Base-by-base conservation (phyloP, 768 basidiomycete genomes). In the Tricholomella constricta region DNA sequence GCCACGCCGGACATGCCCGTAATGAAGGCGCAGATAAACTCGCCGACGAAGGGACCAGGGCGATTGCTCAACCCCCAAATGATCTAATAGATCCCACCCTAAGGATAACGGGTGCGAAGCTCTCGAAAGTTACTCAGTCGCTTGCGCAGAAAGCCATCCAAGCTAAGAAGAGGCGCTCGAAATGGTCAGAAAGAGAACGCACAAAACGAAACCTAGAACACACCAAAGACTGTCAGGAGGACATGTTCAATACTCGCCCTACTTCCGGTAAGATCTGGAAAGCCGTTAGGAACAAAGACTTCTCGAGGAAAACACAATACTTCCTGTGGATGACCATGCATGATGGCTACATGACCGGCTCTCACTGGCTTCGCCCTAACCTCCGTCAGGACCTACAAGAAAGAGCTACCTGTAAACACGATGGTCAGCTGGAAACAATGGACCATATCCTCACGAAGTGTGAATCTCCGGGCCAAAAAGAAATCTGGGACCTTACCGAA, bases 1-100 rank as follows among this genome's bases (percentile, higher is more conserved):
- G 54, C 1, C 61, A 65, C 31, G 44, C 45, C 6, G 53, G 55
- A 8, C 29, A 57, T 6, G 27, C 10, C 8, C 53, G 54, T 8
- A 65, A 62, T 20, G 57, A 65, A 3, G 52, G 37, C 14, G 64
- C 62, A 0, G 62, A 63, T 23, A 10, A 8, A 2, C 42, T 55
- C 8, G 62, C 60, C 0, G 17, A 22, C 1, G 23, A 47, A 12
- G 6, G 14, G 19, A 7, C 19, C 36, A 6, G 19, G 14, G n/a
- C 15, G 36, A 37, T 4, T 8, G 14, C 4, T 37, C 19, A 6
- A 37, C n/a, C n/a, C n/a, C n/a, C n/a, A n/a, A n/a, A n/a, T 37
- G 36, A 19, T 4, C 36, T n/a, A n/a, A 37, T 37, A 37, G 19
- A 15, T 12, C 36, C 36, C 19, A n/a, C n/a, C 19, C 36, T 37